phyloP scores from a whole-genome alignment of 2,329 filamentous ascomycete genomes.

The Fusarium sp. region DNA sequence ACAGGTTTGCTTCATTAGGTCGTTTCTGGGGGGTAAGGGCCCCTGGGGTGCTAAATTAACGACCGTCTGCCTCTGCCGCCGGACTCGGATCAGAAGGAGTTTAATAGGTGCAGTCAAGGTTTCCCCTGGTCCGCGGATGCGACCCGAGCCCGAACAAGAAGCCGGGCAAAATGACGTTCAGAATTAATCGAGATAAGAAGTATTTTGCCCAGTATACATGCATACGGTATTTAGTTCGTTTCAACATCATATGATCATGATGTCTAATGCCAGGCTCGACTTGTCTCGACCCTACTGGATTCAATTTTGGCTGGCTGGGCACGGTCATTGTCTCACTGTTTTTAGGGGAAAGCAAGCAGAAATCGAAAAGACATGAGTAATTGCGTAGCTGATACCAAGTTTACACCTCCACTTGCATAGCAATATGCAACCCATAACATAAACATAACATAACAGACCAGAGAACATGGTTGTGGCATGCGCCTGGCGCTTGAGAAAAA shows the following conservation, averaged over 20 bases:
- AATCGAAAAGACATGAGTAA: slow-evolving; percentile 28
- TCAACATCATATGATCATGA: not conserved
- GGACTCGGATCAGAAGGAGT: slow-evolving; percentile 14
- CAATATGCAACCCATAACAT: slow-evolving; percentile 40
- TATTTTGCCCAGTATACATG: not conserved
- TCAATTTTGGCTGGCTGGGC: slow-evolving; percentile 9
- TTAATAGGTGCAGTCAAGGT: not conserved
- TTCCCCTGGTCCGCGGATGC: slow-evolving; percentile 37
- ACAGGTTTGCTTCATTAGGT: not conserved
- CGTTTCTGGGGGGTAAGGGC: not conserved
- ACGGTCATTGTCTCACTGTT: not conserved
- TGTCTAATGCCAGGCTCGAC: not conserved
- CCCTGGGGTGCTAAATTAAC: slow-evolving; percentile 19
- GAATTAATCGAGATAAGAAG: not conserved
- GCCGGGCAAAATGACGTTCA: slow-evolving; percentile 7
- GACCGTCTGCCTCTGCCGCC: slow-evolving; percentile 11
- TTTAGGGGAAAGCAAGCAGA: slow-evolving; percentile 1
- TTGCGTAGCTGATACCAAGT: slow-evolving; percentile 32
- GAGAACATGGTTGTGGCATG: slow-evolving; percentile 10
- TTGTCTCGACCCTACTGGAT: slow-evolving; percentile 14
- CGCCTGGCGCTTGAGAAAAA: slow-evolving; percentile 34
- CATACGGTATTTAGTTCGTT: not conserved
- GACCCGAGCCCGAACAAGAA: slow-evolving; percentile 17
- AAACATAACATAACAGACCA: slow-evolving; percentile 32
- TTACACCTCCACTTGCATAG: slow-evolving; percentile 24